Percentiles rank a stretch among this genome's conserved stretches.
These are phyloP conservation scores for Colletotrichum gigasporum DNA, from an alignment of 2,329 filamentous ascomycete genomes.

Conservation along the genomic window DNA sequence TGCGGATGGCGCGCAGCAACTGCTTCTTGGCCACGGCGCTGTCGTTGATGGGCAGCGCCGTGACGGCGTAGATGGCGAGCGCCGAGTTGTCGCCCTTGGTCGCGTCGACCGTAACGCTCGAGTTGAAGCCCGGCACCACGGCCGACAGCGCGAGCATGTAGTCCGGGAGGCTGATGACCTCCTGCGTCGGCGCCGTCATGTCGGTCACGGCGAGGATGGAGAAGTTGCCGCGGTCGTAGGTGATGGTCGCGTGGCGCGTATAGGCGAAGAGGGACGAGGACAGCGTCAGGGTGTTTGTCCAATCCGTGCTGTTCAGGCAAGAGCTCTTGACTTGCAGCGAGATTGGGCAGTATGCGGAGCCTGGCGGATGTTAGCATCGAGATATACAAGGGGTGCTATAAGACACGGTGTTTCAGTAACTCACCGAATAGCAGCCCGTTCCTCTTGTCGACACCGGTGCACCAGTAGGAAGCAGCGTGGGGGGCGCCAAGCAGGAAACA, in stretches of 20 bases:
- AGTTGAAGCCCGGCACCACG: conserved; percentile 21
- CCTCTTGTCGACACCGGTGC: background rate
- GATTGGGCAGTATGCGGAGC: conserved; percentile 25
- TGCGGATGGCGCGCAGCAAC: conserved; percentile 18
- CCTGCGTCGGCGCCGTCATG: conserved; percentile 6
- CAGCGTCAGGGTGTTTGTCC: conserved; percentile 3
- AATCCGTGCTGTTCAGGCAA: conserved; percentile 10
- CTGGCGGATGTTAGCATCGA: background rate
- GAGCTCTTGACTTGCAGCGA: conserved; percentile 8
- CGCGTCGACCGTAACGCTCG: background rate
- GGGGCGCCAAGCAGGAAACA: conserved; percentile 17
- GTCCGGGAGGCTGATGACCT: conserved; percentile 5
- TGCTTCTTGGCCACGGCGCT: conserved; percentile 26
- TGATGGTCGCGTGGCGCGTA: conserved; percentile 15
- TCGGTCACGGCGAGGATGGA: conserved; percentile 23
- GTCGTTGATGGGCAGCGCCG: conserved; percentile 25
- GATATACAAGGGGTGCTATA: fast-evolving
- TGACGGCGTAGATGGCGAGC: conserved; percentile 27
- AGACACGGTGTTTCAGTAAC: background rate
- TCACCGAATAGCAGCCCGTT: conserved; percentile 21
- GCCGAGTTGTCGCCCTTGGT: conserved; percentile 24
- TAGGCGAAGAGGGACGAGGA: conserved; percentile 22
- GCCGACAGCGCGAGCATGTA: conserved; percentile 24
- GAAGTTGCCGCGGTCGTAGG: conserved; percentile 26
- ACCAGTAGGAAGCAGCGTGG: conserved; percentile 26